These are phyloP conservation scores for Podaxis rugospora DNA, from an alignment of 768 basidiomycete species.

Conservation along the genomic window DNA sequence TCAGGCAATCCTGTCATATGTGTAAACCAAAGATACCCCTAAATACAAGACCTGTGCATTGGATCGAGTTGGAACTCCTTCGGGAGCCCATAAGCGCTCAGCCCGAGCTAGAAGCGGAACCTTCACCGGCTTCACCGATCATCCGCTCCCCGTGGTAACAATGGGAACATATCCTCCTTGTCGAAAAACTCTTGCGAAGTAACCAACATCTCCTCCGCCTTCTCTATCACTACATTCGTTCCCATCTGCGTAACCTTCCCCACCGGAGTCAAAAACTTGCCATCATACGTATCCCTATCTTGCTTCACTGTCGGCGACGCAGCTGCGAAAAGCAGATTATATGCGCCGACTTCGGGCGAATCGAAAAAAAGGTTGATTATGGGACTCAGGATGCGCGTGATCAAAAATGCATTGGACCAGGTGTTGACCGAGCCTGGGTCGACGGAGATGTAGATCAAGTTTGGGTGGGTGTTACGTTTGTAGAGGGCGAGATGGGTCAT, in stretches of 20 bases:
- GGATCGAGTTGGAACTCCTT: not conserved
- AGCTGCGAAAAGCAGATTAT: slow-evolving; percentile 34
- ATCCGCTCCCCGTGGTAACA: not conserved
- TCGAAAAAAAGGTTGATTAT: slow-evolving; percentile 20
- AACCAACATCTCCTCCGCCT: slow-evolving; percentile 22
- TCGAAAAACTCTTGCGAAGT: slow-evolving; percentile 29
- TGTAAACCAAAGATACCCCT: not conserved
- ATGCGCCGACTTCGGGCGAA: slow-evolving; percentile 29
- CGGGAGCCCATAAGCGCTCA: not conserved
- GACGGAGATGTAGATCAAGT: slow-evolving; percentile 28
- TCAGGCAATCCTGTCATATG: not conserved
- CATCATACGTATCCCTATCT: slow-evolving; percentile 30
- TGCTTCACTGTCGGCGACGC: slow-evolving; percentile 30
- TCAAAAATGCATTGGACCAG: slow-evolving; percentile 13
- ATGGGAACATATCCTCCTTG: slow-evolving; percentile 23
- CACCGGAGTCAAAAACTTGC: slow-evolving; percentile 33
- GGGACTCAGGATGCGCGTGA: slow-evolving; percentile 16
- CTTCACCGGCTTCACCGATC: not conserved
- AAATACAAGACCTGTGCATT: not conserved
- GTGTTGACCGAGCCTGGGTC: slow-evolving; percentile 40
- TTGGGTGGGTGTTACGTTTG: slow-evolving; percentile 16
- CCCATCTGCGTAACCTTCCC: slow-evolving; percentile 25
- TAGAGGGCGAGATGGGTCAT: slow-evolving; percentile 2
- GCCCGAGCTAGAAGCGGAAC: not conserved
- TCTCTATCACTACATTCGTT: slow-evolving; percentile 28